Evolutionary conservation across 176 grass and related monocot species (phyloP).

Genomic region (Carex pumila): DNA sequence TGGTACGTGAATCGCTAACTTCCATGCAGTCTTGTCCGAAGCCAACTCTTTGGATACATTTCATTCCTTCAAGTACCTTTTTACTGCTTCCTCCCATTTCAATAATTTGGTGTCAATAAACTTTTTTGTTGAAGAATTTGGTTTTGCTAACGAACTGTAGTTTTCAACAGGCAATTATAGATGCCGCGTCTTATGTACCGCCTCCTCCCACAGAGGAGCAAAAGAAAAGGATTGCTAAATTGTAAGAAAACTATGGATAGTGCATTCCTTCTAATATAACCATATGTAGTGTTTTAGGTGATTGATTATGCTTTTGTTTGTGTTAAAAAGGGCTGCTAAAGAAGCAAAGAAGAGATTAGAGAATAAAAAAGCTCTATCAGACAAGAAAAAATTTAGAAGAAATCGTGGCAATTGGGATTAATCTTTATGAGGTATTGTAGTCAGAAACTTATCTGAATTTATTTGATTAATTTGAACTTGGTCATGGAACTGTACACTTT

Average conservation of each 20-base stretch:
- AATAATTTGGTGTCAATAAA: too few relatives aligned
- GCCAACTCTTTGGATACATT: too few relatives aligned
- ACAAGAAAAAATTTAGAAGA: conserved; percentile 80
- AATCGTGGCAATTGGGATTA: conserved; percentile 66
- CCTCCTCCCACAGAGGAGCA: conserved; percentile 86
- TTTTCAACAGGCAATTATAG: conserved; percentile 62
- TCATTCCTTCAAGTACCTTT: too few relatives aligned
- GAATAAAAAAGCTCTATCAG: conserved; percentile 71
- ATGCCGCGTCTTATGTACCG: conserved; percentile 91
- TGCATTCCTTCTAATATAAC: not conserved
- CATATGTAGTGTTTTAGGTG: not conserved
- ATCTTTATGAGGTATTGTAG: conserved; percentile 19
- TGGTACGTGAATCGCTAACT: too few relatives aligned
- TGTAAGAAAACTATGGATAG: conserved; percentile 40
- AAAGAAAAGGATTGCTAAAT: conserved; percentile 95
- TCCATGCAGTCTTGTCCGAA: too few relatives aligned
- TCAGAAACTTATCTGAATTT: not conserved
- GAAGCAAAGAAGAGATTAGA: conserved; percentile 86
- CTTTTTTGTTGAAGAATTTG: not conserved
- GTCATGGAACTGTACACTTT: not conserved
- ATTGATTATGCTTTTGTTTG: not conserved
- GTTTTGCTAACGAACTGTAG: conserved; percentile 15
- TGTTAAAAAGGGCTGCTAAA: conserved; percentile 49
- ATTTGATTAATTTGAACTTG: not conserved
- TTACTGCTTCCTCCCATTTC: too few relatives aligned